These are phyloP conservation scores for Teratosphaeria nubilosa DNA, from an alignment of 2,329 filamentous ascomycete species.

Conservation along the genomic window DNA sequence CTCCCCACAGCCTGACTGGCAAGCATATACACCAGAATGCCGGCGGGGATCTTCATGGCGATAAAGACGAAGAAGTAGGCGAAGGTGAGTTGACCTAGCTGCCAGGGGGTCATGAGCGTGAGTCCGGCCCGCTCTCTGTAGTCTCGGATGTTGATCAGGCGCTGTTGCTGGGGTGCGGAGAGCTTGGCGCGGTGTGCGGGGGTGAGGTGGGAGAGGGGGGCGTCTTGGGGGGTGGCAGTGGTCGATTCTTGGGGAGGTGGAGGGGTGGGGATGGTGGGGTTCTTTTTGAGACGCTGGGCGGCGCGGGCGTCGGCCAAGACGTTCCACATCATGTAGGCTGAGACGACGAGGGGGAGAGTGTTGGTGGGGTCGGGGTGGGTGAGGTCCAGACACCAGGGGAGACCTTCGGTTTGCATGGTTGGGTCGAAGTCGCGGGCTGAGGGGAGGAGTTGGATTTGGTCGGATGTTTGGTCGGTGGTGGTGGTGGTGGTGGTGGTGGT, in stretches of 20 bases:
- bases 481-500: not conserved
- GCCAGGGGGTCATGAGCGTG: not conserved
- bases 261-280: not conserved
- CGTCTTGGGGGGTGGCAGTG: not conserved
- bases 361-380: slow-evolving; percentile 4
- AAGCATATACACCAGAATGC: slow-evolving; percentile 32
- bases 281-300: not conserved
- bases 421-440: slow-evolving; percentile 2
- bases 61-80: slow-evolving; percentile 21
- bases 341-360: slow-evolving; percentile 9
- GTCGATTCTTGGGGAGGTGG: not conserved
- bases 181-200: not conserved
- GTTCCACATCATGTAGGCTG: slow-evolving; percentile 3
- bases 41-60: slow-evolving; percentile 29
- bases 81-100: not conserved
- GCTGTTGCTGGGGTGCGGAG: not conserved
- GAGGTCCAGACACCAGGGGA: slow-evolving; percentile 7
- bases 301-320: not conserved
- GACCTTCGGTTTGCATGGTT: slow-evolving; percentile 4
- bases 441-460: not conserved
- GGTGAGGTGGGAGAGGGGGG: not conserved
- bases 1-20: slow-evolving; percentile 9
- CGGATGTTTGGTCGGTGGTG: not conserved
- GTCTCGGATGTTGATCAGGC: not conserved
- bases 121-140: not conserved